A percentile compares a stretch with the other conserved stretches of the same genome.
These are phyloP conservation scores for Nemania sp. DNA, from an alignment of 2,329 filamentous ascomycete species.

Conservation along the genomic window DNA sequence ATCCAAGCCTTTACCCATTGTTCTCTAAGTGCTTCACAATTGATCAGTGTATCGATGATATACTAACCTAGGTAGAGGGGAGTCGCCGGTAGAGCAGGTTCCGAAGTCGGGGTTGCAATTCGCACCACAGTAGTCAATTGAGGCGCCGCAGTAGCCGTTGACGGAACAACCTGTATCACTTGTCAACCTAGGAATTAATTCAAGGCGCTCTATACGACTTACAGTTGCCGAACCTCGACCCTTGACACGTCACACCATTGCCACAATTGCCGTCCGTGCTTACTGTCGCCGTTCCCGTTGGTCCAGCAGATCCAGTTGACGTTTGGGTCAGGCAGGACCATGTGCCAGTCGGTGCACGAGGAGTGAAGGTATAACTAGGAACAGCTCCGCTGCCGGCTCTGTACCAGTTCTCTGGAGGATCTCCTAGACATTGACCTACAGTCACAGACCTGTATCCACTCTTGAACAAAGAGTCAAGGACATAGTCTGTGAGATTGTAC, in stretches of 20 bases:
- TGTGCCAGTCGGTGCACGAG: conserved; percentile 36
- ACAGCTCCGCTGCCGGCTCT: conserved; percentile 41
- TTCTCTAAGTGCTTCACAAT: too few species aligned
- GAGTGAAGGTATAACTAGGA: conserved; percentile 35
- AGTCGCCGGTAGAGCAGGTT: conserved; percentile 27
- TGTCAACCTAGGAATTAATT: conserved; percentile 16
- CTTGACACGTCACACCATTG: conserved; percentile 33
- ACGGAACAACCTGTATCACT: conserved; percentile 32
- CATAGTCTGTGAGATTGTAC: conserved; percentile 51
- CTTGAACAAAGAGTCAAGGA: conserved; percentile 45
- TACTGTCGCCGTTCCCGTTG: conserved; percentile 31
- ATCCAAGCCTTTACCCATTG: too few species aligned
- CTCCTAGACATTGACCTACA: conserved; percentile 58
- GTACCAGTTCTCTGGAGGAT: conserved; percentile 57
- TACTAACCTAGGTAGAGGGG: conserved; percentile 27
- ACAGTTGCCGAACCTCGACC: conserved; percentile 37
- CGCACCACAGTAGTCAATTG: conserved; percentile 37
- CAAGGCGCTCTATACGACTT: conserved; percentile 24
- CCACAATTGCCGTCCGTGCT: conserved; percentile 37
- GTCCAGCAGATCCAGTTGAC: conserved; percentile 18
- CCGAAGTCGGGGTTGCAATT: conserved; percentile 34
- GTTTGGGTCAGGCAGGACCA: conserved; percentile 31
- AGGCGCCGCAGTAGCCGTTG: conserved; percentile 36
- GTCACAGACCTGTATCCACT: conserved; percentile 53
- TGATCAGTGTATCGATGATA: too few species aligned